A percentile compares a stretch with the other conserved stretches of the same genome.
Conservation (phyloP, 257 asterid genomes). For the Solanum sejunctum region DNA sequence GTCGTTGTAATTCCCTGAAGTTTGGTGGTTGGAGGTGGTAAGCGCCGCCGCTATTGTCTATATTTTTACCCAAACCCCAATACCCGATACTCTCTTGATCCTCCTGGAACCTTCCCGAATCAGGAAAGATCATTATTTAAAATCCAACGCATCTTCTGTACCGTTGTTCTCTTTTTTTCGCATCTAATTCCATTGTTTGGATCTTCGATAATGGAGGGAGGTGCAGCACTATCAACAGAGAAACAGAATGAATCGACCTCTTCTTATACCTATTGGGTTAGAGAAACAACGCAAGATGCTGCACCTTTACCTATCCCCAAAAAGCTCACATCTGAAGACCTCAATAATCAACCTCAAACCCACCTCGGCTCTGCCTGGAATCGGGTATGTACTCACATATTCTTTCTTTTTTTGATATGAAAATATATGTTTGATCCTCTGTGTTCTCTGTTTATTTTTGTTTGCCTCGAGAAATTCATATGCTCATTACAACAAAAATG, state of each 20-base stretch:
- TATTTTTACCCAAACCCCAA: neutral
- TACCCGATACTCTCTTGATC: neutral
- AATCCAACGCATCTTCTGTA: neutral
- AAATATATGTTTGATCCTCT: neutral
- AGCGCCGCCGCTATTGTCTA: neutral
- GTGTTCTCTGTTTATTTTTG: neutral
- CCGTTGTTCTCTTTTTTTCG: neutral
- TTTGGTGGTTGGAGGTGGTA: neutral
- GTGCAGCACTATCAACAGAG: constrained; percentile 23
- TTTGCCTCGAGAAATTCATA: too few species aligned
- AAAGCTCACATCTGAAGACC: constrained; percentile 40
- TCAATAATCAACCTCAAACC: constrained; percentile 17
- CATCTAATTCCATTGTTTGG: neutral
- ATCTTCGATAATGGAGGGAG: constrained; percentile 27
- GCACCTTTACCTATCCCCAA: constrained; percentile 49
- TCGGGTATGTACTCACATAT: constrained; percentile 20
- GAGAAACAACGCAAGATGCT: constrained; percentile 39
- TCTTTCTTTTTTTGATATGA: neutral
- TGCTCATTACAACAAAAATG: neutral
- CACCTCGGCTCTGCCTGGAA: constrained; percentile 66
- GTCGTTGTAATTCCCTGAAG: neutral
- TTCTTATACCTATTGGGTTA: constrained; percentile 47
- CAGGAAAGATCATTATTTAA: neutral
- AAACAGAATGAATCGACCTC: constrained; percentile 22
- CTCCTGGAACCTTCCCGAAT: neutral